These are phyloP conservation scores for Cytospora paraplurivora DNA, from an alignment of 2,329 filamentous ascomycete species.

Conservation along the genomic window DNA sequence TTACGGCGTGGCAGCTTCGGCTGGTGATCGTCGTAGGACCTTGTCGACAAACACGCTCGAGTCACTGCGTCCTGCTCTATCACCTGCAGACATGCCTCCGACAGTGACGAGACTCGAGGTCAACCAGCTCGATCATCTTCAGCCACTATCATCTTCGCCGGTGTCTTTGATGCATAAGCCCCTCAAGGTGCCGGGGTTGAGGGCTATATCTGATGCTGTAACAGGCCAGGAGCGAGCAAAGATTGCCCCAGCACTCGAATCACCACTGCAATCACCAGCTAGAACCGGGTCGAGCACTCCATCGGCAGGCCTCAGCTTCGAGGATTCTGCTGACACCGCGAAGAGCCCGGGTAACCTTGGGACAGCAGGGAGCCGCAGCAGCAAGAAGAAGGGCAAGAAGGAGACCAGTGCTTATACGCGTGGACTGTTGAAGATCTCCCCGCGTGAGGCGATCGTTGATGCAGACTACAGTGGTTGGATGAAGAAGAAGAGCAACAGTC, in stretches of 20 bases:
- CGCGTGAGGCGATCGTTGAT: slow-evolving; percentile 78
- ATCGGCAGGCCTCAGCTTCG: slow-evolving; percentile 69
- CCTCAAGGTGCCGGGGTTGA: slow-evolving; percentile 58
- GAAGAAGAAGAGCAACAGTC: slow-evolving; percentile 96
- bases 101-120: slow-evolving; percentile 64
- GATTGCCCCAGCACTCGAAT: slow-evolving; percentile 52
- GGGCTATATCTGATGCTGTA: slow-evolving; percentile 81
- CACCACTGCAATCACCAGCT: slow-evolving; percentile 63
- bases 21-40: slow-evolving; percentile 57
- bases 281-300: slow-evolving; percentile 76
- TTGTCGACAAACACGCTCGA: slow-evolving; percentile 62
- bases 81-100: slow-evolving; percentile 57
- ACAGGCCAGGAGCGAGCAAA: slow-evolving; percentile 56
- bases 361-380: slow-evolving; percentile 51
- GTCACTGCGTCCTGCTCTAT: slow-evolving; percentile 53
- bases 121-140: slow-evolving; percentile 36
- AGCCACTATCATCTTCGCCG: slow-evolving; percentile 41
- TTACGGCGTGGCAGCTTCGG: slow-evolving; percentile 54
- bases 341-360: slow-evolving; percentile 56
- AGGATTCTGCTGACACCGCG: slow-evolving; percentile 71
- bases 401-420: slow-evolving; percentile 92
- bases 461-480: slow-evolving; percentile 97
- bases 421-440: slow-evolving; percentile 78
- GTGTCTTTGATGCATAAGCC: slow-evolving; percentile 47
- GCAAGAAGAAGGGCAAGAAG: slow-evolving; percentile 80